These are phyloP conservation scores for Pichia terricola DNA, from an alignment of 1,139 yeast species.

Conservation along the genomic window DNA sequence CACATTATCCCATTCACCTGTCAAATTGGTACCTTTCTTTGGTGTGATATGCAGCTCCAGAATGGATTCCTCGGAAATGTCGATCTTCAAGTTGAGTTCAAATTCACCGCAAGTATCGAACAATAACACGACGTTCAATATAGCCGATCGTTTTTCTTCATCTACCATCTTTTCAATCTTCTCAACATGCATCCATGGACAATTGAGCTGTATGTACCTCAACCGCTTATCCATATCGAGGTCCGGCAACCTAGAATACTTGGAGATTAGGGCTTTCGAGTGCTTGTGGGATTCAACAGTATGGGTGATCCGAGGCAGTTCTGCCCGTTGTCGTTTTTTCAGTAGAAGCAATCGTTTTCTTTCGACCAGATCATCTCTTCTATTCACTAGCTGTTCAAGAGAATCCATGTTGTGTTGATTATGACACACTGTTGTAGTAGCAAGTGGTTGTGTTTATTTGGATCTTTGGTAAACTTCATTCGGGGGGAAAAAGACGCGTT, in stretches of 20 bases:
- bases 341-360: too few relatives aligned
- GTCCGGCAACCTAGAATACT: conserved; percentile 20
- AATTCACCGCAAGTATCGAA: conserved; percentile 1
- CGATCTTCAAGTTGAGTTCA: neutral
- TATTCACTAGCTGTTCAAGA: too few relatives aligned
- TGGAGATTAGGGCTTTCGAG: conserved; percentile 3
- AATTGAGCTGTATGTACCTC: conserved; percentile 15
- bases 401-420: too few relatives aligned
- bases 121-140: neutral
- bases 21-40: neutral
- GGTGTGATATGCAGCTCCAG: neutral
- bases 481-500: too few relatives aligned
- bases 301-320: too few relatives aligned
- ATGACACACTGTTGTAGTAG: too few relatives aligned
- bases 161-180: neutral
- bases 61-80: neutral
- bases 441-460: too few relatives aligned
- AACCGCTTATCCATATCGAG: conserved; percentile 19
- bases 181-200: conserved; percentile 19
- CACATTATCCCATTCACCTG: neutral
- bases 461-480: too few relatives aligned
- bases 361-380: too few relatives aligned
- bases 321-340: too few relatives aligned
- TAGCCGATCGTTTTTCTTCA: too few relatives aligned
- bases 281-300: neutral